Base-by-base conservation (phyloP, 352 stramenopile species). In the Phytophthora sansomeana region DNA sequence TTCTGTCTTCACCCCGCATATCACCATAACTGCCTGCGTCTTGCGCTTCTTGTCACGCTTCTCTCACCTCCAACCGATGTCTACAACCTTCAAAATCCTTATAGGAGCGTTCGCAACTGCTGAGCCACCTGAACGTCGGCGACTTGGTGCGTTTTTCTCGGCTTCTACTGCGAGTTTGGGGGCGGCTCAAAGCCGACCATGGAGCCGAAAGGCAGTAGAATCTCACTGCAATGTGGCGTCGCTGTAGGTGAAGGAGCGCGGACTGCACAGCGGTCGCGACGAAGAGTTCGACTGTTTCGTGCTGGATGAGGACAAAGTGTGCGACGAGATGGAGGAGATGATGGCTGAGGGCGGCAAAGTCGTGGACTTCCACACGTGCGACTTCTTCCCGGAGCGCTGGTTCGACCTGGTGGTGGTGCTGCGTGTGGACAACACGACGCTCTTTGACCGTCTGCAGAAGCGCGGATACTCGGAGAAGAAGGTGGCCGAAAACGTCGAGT, bases 301-400 rank as follows among this genome's bases (percentile, higher is more conserved):
- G 61, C 81, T 99, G 35, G 95, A 99, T 58, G 97, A 99, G 63
- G 97, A 99, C 70, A 99, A 98, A 77, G 85, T 99, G 1, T 88
- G 96, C 28, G 97, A 99, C 75, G 78, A 96, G 41, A 89, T 99
- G 77, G 96, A 99, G 74, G 85, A 92, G 11, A 78, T 96, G 39
- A 89, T 98, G 85, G 61, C 69, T n/a, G 80, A 92, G 43, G 93
- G 93, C 39, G 93, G 92, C 39, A 77, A 96, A 46, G 80, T 99
- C 26, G 89, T 98, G 35, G 97, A 99, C 78, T 99, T 98, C 83
- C 97, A 99, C 83, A 95, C 93, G 36, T 98, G 93, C 72, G 96
- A 99, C 66, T 96, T 99, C 53, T 99, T 99, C 74, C 97, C 97
- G 3, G 97, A 99, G 78, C 87, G 96, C 58, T 99, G 94, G 93